Conservation (phyloP, 2,329 filamentous ascomycete genomes). For the Aspergillus pseudoterreus region DNA sequence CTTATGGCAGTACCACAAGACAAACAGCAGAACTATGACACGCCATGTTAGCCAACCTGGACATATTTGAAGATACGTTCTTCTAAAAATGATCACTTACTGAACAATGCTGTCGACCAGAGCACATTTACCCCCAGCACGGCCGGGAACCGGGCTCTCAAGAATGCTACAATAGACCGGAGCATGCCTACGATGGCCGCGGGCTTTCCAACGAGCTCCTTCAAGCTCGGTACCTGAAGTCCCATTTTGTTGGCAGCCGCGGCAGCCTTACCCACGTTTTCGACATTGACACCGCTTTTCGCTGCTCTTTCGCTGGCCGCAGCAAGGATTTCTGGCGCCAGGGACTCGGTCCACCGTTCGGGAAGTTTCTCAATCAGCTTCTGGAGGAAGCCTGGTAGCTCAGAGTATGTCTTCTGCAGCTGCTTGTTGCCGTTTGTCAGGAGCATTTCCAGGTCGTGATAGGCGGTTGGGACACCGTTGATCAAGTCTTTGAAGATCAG, state of each 20-base stretch:
- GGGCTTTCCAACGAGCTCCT: slow-evolving; percentile 78
- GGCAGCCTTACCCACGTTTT: slow-evolving; percentile 49
- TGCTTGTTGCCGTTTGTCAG: slow-evolving; percentile 62
- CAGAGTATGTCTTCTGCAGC: slow-evolving; percentile 59
- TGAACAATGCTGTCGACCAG: slow-evolving; percentile 81
- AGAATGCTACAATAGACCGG: slow-evolving; percentile 82
- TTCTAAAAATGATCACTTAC: slow-evolving; percentile 51
- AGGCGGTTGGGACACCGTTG: slow-evolving; percentile 89
- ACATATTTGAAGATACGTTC: neutral
- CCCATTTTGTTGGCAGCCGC: slow-evolving; percentile 63
- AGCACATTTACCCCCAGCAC: slow-evolving; percentile 88
- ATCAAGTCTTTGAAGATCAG: slow-evolving; percentile 87
- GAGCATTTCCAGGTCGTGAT: slow-evolving; percentile 75
- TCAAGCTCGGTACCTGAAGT: slow-evolving; percentile 66
- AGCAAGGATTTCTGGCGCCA: slow-evolving; percentile 80
- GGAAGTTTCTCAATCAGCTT: slow-evolving; percentile 83
- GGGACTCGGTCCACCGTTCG: slow-evolving; percentile 68
- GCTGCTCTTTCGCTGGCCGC: slow-evolving; percentile 66
- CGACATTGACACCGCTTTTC: slow-evolving; percentile 57
- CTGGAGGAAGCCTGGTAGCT: slow-evolving; percentile 74
- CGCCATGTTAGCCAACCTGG: neutral
- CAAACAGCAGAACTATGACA: slow-evolving; percentile 74
- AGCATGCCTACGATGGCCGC: slow-evolving; percentile 82
- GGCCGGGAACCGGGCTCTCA: slow-evolving; percentile 84
- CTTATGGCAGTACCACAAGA: slow-evolving; percentile 98